Percentiles rank a stretch among this genome's conserved stretches.
Conservation (phyloP, 83 land plant genomes). For the Isoetes engelmannii region DNA sequence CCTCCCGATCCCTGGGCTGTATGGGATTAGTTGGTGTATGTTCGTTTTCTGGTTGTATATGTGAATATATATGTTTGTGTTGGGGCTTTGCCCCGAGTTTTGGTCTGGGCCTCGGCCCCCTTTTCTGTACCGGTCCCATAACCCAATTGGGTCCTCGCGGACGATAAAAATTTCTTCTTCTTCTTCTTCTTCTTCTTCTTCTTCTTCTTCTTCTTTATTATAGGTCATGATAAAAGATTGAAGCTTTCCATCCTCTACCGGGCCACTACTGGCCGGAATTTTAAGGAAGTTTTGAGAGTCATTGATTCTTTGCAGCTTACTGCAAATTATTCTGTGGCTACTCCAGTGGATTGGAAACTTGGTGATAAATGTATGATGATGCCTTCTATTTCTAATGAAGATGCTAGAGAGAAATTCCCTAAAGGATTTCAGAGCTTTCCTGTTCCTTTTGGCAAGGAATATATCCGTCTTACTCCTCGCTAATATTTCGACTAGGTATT, state of each 20-base stretch:
- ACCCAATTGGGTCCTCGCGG: too few relatives aligned
- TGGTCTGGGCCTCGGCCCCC: too few relatives aligned
- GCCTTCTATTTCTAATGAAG: constrained; percentile 32
- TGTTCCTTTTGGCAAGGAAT: constrained; percentile 45
- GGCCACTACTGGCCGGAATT: constrained; percentile 48
- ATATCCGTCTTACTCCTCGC: constrained; percentile 45
- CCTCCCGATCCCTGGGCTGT: too few relatives aligned
- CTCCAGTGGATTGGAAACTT: constrained; percentile 45
- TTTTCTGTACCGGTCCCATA: too few relatives aligned
- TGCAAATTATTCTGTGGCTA: constrained; percentile 38
- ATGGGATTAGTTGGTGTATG: too few relatives aligned
- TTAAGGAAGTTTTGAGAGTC: constrained; percentile 38
- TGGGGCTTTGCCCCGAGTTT: too few relatives aligned
- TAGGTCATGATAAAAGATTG: constrained; percentile 43
- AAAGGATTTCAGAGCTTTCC: constrained; percentile 39
- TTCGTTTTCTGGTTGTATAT: too few relatives aligned
- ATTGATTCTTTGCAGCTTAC: constrained; percentile 49
- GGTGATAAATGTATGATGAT: constrained; percentile 47
- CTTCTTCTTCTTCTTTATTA: too few relatives aligned
- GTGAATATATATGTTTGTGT: too few relatives aligned
- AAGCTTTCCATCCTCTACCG: constrained; percentile 48
- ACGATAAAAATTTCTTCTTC: too few relatives aligned
- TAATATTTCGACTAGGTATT: too few relatives aligned
- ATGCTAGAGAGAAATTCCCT: constrained; percentile 37
- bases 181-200: too few relatives aligned